Evolutionary conservation across 768 basidiomycete genomes (phyloP), one percentile per base, ranked within the genome.

Genomic region (Tremella mesenterica): DNA sequence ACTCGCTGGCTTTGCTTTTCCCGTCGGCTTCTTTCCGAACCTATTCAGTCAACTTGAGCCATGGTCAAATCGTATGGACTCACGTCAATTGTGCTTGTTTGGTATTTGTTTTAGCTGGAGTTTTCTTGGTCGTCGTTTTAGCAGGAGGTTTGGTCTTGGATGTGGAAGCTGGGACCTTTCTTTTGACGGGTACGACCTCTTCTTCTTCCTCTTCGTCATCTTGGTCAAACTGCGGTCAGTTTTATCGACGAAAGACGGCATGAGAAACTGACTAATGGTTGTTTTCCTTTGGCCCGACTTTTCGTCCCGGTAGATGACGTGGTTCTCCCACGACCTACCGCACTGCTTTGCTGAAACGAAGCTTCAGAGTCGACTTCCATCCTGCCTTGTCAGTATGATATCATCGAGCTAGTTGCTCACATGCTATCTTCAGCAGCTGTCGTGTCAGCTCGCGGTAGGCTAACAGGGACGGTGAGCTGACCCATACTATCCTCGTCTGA

Each of bases 281-380:
- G 59, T 54, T 64, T 65, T n/a, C 49, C 63, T 43, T 52, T 60
- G 3, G 53, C 46, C 38, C 23, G 69, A 3, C 71, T 60, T 12
- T 74, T 63, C 10, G 73, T 64, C 49, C 68, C 68, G 27, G 50
- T 48, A 25, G 50, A 52, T 46, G 52, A 63, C 27, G 49, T 67
- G 54, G 75, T 48, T 8, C 64, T 31, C 50, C 54, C 6, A 51
- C 52, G 10, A 67, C 60, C 16, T n/a, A 18, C 31, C 29, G 20
- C 16, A n/a, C 48, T 30, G 18, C 16, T 20, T 2, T 79, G 78
- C 18, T 79, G 79, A 72, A 79, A 79, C 74, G 74, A 83, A 28
- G 80, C 84, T 16, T 76, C 73, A 75, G 81, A 73, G 76, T 81
- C 48, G 72, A 70, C 1, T 77, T 66, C 61, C 50, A 65, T 56